phyloP scores from a whole-genome alignment of 768 basidiomycete genomes.

The Galerina sulciceps region DNA sequence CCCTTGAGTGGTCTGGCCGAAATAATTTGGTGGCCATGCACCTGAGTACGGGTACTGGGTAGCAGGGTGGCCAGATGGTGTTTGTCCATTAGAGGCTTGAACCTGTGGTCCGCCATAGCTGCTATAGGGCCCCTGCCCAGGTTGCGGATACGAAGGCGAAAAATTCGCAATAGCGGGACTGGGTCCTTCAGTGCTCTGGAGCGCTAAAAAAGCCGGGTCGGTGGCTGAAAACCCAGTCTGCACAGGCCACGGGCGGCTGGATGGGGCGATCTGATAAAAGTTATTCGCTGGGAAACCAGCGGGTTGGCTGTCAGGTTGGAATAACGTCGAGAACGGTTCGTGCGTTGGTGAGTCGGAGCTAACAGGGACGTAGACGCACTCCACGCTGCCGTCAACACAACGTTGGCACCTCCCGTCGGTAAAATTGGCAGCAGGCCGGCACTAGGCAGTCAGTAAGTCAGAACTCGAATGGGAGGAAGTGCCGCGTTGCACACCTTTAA shows the following conservation, averaged over 20 bases:
- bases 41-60: not conserved
- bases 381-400: not conserved
- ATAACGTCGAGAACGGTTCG: not conserved
- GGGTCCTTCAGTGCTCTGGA: too few species aligned
- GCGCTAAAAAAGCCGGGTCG: too few species aligned
- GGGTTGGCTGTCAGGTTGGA: not conserved
- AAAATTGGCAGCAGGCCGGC: not conserved
- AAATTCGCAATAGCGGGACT: too few species aligned
- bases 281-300: too few species aligned
- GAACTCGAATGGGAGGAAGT: conserved; percentile 1
- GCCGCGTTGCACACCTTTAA: conserved; percentile 45
- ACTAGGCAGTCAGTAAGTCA: conserved; percentile 4
- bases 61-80: too few species aligned
- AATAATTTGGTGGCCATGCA: not conserved
- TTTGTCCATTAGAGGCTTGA: too few species aligned
- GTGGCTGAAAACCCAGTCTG: too few species aligned
- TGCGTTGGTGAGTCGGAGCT: not conserved
- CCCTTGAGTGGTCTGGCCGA: not conserved
- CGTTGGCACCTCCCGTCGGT: conserved; percentile 1
- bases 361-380: conserved; percentile 11
- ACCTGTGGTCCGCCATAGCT: too few species aligned
- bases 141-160: too few species aligned
- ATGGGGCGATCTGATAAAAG: too few species aligned
- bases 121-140: too few species aligned
- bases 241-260: too few species aligned